A percentile compares a stretch with the other conserved stretches of the same genome.
Evolutionary conservation across 495 filamentous ascomycete genomes (phyloP).

Genomic region (Penicillium waksmanii): DNA sequence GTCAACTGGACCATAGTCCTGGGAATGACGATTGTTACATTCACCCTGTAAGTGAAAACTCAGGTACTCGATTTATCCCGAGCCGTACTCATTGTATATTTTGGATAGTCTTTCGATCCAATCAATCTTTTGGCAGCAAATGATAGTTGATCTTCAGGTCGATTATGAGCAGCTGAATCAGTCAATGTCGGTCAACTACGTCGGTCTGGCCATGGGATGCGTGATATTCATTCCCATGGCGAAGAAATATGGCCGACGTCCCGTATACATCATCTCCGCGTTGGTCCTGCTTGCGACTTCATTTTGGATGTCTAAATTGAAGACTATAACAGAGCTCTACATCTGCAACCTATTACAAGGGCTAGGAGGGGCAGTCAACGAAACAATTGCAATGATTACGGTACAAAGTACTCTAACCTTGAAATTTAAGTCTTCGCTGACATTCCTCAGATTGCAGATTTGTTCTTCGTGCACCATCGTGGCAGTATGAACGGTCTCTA

Average conservation of each 20-base stretch:
- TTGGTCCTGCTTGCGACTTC: constrained; percentile 35
- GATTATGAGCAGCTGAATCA: constrained; percentile 33
- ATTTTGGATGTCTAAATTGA: constrained; percentile 33
- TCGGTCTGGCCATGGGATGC: constrained; percentile 37
- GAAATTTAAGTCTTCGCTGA: background rate
- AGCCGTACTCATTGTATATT: background rate
- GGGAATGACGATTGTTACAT: constrained; percentile 36
- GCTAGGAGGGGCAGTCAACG: constrained; percentile 39
- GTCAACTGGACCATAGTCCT: constrained; percentile 37
- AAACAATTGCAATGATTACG: constrained; percentile 41
- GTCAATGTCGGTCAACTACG: constrained; percentile 38
- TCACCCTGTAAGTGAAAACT: constrained; percentile 33
- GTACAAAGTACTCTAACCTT: constrained; percentile 9
- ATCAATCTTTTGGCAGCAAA: constrained; percentile 41
- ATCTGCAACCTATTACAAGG: constrained; percentile 36
- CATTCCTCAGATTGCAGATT: constrained; percentile 36
- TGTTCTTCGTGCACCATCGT: constrained; percentile 45
- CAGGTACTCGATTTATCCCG: background rate
- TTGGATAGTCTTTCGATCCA: constrained; percentile 35
- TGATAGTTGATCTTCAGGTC: constrained; percentile 35
- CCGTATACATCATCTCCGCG: constrained; percentile 38
- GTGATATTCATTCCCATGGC: constrained; percentile 40
- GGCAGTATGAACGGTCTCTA: constrained; percentile 43
- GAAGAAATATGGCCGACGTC: constrained; percentile 39
- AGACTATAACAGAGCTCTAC: constrained; percentile 33